phyloP scores from a whole-genome alignment of 83 land plant species.

The Isoetes engelmannii region DNA sequence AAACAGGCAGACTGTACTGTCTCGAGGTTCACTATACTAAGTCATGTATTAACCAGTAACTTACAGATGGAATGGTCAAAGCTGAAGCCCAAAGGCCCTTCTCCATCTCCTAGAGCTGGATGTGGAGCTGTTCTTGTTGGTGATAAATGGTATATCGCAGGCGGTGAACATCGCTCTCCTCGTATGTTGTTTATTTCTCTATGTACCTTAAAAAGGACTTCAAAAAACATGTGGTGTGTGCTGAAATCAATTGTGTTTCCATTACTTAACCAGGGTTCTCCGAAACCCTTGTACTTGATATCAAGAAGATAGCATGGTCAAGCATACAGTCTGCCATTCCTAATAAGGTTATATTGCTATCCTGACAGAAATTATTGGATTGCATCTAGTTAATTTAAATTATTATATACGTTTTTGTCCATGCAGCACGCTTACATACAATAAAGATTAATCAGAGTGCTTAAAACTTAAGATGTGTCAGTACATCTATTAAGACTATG shows the following conservation, averaged over 20 bases:
- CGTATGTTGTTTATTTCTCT: constrained; percentile 9
- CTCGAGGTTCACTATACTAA: background rate
- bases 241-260: too few species aligned
- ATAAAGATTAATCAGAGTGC: too few species aligned
- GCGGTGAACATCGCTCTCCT: constrained; percentile 52
- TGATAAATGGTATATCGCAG: constrained; percentile 83
- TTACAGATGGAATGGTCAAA: constrained; percentile 87
- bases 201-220: background rate
- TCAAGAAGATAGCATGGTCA: constrained; percentile 65
- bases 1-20: too few species aligned
- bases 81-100: constrained; percentile 56
- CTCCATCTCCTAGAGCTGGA: constrained; percentile 85
- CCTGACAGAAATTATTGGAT: too few species aligned
- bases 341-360: too few species aligned
- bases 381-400: too few species aligned
- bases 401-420: too few species aligned
- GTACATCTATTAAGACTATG: too few species aligned
- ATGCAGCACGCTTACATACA: too few species aligned
- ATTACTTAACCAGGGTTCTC: constrained; percentile 41
- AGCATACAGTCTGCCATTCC: too few species aligned
- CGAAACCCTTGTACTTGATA: constrained; percentile 70
- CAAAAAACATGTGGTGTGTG: too few species aligned
- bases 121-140: constrained; percentile 72
- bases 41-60: background rate
- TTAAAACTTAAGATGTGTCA: too few species aligned